These are phyloP conservation scores for Collybia nuda DNA, from an alignment of 768 basidiomycete genomes.

Conservation along the genomic window DNA sequence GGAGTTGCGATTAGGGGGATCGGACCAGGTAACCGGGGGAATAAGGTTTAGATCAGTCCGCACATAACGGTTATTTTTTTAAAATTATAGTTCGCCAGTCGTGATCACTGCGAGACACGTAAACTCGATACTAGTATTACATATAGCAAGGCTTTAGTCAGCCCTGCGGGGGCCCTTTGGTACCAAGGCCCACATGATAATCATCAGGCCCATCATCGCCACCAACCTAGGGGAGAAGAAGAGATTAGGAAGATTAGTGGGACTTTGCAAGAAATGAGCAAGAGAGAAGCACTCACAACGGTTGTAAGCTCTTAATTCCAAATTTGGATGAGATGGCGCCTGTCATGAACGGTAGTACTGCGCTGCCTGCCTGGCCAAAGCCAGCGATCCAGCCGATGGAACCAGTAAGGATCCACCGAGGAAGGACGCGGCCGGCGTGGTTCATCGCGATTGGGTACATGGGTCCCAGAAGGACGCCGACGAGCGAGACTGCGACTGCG, in stretches of 20 bases:
- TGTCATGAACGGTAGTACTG: constrained; percentile 70
- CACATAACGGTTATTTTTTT: neutral
- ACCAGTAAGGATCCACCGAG: constrained; percentile 64
- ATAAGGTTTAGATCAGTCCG: no score
- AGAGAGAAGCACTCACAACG: constrained; percentile 44
- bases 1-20: no score
- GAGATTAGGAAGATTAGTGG: neutral
- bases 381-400: constrained; percentile 71
- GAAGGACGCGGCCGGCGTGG: constrained; percentile 64
- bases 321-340: constrained; percentile 64
- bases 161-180: constrained; percentile 25
- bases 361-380: constrained; percentile 71
- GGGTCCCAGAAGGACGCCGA: constrained; percentile 73
- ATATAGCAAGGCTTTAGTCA: constrained; percentile 7
- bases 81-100: no score
- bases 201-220: constrained; percentile 60
- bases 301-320: constrained; percentile 61
- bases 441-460: constrained; percentile 79
- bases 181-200: constrained; percentile 55
- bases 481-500: constrained; percentile 61
- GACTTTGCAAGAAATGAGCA: neutral
- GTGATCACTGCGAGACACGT: no score
- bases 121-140: no score
- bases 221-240: constrained; percentile 39
- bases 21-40: no score